Evolutionary conservation across 768 basidiomycete genomes (phyloP), one percentile per base, ranked within the genome.

Genomic region (Tylopilus balloui): DNA sequence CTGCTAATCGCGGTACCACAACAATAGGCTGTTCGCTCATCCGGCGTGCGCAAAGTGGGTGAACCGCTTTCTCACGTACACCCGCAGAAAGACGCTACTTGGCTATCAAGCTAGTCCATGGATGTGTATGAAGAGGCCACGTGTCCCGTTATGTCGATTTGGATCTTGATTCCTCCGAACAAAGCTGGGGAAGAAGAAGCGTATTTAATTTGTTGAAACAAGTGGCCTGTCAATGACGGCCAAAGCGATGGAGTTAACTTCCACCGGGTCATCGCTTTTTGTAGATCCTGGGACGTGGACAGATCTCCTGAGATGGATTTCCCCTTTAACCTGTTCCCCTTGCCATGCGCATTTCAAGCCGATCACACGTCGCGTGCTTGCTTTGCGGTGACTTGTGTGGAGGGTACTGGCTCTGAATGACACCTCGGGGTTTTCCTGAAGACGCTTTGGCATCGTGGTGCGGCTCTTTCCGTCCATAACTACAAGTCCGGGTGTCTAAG

Each of bases 241-340:
- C 50, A 51, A 52, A 51, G 50, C 50, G 32, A 12, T n/a, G 17
- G 14, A 1, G 6, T 35, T 52, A 28, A 31, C 35, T 52, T 51
- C 29, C 42, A 25, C 31, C 20, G 9, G 15, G 15, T 19, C 49
- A 23, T n/a, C 2, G 6, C 13, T 19, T 29, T 24, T 50, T 51
- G 29, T 50, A 19, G 19, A 50, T 52, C 50, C 50, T 27, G 9
- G 12, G 3, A 52, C 5, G 4, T 21, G 29, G n/a, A n/a, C n/a
- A n/a, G n/a, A 20, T 29, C 12, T 20, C 25, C 17, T 17, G 25
- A 6, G 12, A 27, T 11, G 25, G n/a, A n/a, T n/a, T 32, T 39
- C 19, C 35, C 12, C 14, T 25, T 24, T 37, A 9, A 1, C 7
- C 24, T 4, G 5, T 21, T 8, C 28, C 12, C n/a, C 27, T 19